Evolutionary conservation across 345 rosid genomes (phyloP), one percentile per base, ranked within the genome.

Genomic region (Gossypium bickii): DNA sequence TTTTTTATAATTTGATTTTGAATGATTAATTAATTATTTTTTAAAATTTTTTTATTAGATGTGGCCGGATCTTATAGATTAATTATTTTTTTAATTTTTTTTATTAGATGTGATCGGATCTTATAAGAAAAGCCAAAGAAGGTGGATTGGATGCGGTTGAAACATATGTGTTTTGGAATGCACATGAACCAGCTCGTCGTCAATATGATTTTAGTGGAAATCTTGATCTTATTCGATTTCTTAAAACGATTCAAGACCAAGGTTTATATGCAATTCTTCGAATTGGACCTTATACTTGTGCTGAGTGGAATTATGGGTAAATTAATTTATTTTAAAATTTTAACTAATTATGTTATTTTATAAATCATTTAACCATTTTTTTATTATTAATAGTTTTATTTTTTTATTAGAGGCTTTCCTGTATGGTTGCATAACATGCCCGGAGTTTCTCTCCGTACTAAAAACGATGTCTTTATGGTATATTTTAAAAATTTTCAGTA

Each of bases 151-250:
- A 89, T 66, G 76, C 90, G 0, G 85, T 92, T 48, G 90, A 92
- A 41, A 88, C 97, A 20, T 92, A 89, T 18, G 90, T 87, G 2
- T 89, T 91, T 59, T 91, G 92, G 94, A 87, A 88, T 66, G 76
- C 83, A 18, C 93, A 92, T 10, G 97, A 92, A 78, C 83, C 84
- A 5, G 7, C 15, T 18, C 38, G 66, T 17, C 61, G 86, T 18
- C 56, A 84, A 85, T 87, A 82, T 61, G 79, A 87, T 51, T 87
- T 88, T 29, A 29, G 34, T 3, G 34, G 34, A 29, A 29, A 29
- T 29, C 34, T 29, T 29, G 4, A 29, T 29, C 34, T 29, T 29
- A 29, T 29, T 29, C 4, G 34, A 29, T 29, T 29, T 29, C 34
- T 29, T 29, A 29, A 80, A 55, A 76, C 82, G 5, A 73, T 88